These are phyloP conservation scores for Rauvolfia tetraphylla DNA, from an alignment of 257 asterid genomes.

Conservation along the genomic window DNA sequence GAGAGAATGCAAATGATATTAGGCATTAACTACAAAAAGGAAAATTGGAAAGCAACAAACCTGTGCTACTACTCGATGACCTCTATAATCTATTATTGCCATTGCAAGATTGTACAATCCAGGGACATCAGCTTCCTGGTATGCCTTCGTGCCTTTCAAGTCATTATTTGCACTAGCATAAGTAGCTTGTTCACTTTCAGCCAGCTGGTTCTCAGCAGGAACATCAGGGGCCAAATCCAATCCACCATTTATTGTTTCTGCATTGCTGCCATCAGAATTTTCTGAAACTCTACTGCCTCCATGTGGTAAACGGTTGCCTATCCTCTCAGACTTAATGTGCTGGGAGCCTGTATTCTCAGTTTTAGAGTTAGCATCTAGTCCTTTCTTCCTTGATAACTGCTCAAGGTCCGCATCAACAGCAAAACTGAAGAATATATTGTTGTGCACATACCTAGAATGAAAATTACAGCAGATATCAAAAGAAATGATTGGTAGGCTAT, in stretches of 20 bases:
- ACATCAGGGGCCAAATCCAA: slow-evolving; percentile 43
- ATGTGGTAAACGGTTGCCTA: slow-evolving; percentile 29
- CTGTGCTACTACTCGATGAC: slow-evolving; percentile 98
- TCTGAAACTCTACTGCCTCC: slow-evolving; percentile 30
- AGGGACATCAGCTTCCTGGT: slow-evolving; percentile 93
- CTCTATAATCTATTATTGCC: slow-evolving; percentile 96
- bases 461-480: slow-evolving; percentile 21
- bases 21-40: neutral
- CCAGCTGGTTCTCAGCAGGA: slow-evolving; percentile 61
- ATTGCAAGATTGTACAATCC: slow-evolving; percentile 93
- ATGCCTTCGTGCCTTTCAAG: slow-evolving; percentile 93
- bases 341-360: slow-evolving; percentile 31
- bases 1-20: neutral
- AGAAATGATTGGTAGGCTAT: neutral
- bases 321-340: slow-evolving; percentile 35
- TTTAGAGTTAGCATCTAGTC: slow-evolving; percentile 44
- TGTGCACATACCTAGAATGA: slow-evolving; percentile 80
- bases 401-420: slow-evolving; percentile 86
- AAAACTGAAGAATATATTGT: slow-evolving; percentile 95
- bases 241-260: slow-evolving; percentile 34
- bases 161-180: slow-evolving; percentile 98
- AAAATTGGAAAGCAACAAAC: slow-evolving; percentile 24
- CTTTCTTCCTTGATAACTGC: slow-evolving; percentile 52
- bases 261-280: slow-evolving; percentile 31
- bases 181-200: slow-evolving; percentile 98